Base-by-base conservation (phyloP, 1,284 basidiomycete genomes). In the Boletus semigastroideus region DNA sequence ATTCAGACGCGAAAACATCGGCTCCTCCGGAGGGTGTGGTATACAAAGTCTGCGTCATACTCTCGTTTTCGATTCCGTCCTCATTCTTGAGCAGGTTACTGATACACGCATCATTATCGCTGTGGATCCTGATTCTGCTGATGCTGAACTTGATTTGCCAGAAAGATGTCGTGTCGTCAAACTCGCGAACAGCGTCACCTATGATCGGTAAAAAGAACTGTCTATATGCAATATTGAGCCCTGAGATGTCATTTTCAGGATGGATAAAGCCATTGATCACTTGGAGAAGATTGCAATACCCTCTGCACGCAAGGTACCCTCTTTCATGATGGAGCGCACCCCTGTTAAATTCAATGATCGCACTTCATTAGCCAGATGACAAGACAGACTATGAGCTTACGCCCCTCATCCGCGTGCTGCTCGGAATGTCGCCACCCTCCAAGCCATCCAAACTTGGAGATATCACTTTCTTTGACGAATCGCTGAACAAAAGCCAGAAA, bases 101-200 rank as follows among this genome's bases (percentile, higher is more conserved):
- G 87, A 89, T 53, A 84, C 85, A 1, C 82, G 84, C 49, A 84
- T 94, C 47, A 79, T 90, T 11, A 77, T 94, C 48, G 90, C 92
- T 2, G 74, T 92, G 17, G 84, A 90, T 61, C 75, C 79, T 19
- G 82, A 84, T 48, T 74, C 77, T n/a, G 54, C 53, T 38, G 74
- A 80, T 34, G 82, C 84, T 48, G 86, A 89, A 36, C 68, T 91
- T 7, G 89, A 93, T 57, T 68, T 96, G 1, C 92, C 94, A 2
- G 91, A 94, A 59, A 76, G 89, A 38, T 89, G 92, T 65, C 77
- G 91, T 14, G 72, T 96, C 54, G 72, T 97, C 48, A 97, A 97
- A 68, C 78, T 97, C 2, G 94, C 92, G 5, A 97, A 97, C 62
- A 92, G 87, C 45, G 85, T 90, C 11, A 97, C 95, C 0, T 95